Percentiles rank a stretch among this genome's conserved stretches.
Conservation (phyloP, 208 protist genomes). For the Wallacemonas sp. region DNA sequence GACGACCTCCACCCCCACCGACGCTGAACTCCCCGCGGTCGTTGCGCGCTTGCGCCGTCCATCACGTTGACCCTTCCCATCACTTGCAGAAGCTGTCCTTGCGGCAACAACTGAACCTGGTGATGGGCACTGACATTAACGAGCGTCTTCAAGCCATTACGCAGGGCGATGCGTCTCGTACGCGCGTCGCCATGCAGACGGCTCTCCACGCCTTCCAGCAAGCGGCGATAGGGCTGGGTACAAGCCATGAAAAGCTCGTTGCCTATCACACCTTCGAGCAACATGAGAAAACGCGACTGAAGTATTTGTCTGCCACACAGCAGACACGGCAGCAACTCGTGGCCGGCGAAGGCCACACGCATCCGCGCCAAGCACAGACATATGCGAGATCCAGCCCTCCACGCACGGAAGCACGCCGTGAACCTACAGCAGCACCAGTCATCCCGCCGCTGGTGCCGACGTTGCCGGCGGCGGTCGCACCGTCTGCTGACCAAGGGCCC, state of each 20-base stretch:
- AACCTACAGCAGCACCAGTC: too few relatives aligned
- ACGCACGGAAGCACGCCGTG: too few relatives aligned
- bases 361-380: slow-evolving; percentile 6
- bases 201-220: slow-evolving; percentile 50
- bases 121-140: slow-evolving; percentile 20
- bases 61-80: slow-evolving; percentile 17
- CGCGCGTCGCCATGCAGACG: slow-evolving; percentile 22
- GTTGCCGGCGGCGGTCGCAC: too few relatives aligned
- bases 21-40: slow-evolving; percentile 65
- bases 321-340: slow-evolving; percentile 35
- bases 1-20: slow-evolving; percentile 32
- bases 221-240: slow-evolving; percentile 44
- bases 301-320: slow-evolving; percentile 25
- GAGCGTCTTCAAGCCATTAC: slow-evolving; percentile 7
- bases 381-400: too few relatives aligned
- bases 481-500: too few relatives aligned
- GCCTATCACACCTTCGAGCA: slow-evolving; percentile 37
- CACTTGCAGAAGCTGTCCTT: slow-evolving; percentile 52
- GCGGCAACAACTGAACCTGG: slow-evolving; percentile 38
- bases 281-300: slow-evolving; percentile 38
- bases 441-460: too few relatives aligned
- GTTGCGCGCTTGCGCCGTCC: slow-evolving; percentile 32
- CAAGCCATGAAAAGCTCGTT: slow-evolving; percentile 56
- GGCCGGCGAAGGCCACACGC: slow-evolving; percentile 15
- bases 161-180: background rate